A percentile compares a stretch with the other conserved stretches of the same genome.
These are phyloP conservation scores for Rhizopogon sp. DNA, from an alignment of 768 basidiomycete species.

Conservation along the genomic window DNA sequence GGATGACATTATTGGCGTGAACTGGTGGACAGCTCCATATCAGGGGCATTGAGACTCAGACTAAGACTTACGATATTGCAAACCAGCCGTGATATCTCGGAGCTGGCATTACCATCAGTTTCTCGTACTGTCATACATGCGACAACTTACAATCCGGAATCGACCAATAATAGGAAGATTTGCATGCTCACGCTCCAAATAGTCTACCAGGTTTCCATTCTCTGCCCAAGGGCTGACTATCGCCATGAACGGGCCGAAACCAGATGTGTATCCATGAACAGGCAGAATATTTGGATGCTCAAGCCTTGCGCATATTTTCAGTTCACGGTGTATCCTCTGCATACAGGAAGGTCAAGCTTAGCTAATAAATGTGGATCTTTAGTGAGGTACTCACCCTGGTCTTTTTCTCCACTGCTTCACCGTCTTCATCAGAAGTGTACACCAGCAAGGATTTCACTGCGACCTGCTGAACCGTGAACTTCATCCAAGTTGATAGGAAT, in stretches of 20 bases:
- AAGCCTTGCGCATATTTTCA: not conserved
- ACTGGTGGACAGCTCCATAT: not conserved
- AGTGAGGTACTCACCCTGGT: no score
- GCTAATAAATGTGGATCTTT: no score
- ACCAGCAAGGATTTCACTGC: no score
- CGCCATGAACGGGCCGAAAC: slow-evolving; percentile 15
- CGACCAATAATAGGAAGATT: no score
- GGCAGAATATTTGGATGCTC: slow-evolving; percentile 16
- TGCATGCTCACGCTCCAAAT: slow-evolving; percentile 4
- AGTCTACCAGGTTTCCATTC: slow-evolving; percentile 10
- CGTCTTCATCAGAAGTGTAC: no score
- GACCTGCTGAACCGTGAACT: no score
- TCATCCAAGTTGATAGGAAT: no score
- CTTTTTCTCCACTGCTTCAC: no score
- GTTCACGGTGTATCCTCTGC: no score
- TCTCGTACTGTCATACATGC: no score
- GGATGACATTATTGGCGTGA: not conserved
- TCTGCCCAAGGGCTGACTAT: slow-evolving; percentile 18
- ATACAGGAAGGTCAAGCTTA: no score
- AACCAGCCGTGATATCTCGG: not conserved
- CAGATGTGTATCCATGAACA: slow-evolving; percentile 12
- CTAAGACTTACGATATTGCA: not conserved
- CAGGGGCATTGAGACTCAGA: not conserved
- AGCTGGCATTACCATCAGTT: not conserved
- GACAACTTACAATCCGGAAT: no score